These are phyloP conservation scores for Kewa caespitosa DNA, from an alignment of 179 eudicot species.

Conservation along the genomic window DNA sequence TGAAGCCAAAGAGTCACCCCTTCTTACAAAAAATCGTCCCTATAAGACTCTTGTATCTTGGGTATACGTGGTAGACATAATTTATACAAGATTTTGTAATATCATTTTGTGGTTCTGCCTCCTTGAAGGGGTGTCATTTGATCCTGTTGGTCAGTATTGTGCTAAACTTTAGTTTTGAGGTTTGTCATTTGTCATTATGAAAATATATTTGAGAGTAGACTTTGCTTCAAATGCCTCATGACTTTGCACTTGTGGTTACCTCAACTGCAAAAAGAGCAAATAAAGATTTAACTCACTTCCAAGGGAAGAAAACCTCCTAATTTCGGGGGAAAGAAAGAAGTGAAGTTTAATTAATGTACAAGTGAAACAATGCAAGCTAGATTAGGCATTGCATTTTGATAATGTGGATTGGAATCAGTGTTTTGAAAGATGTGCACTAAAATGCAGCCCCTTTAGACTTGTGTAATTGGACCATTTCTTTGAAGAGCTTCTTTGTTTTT, in stretches of 20 bases:
- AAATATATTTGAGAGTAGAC: no score
- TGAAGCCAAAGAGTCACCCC: no score
- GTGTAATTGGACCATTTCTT: conserved; percentile 6
- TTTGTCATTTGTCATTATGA: no score
- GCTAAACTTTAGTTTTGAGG: no score
- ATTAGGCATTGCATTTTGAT: neutral
- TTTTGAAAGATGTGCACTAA: conserved; percentile 32
- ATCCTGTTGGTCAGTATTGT: no score
- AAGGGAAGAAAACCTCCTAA: conserved; percentile 35
- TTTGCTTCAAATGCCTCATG: no score
- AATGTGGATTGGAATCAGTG: conserved; percentile 13
- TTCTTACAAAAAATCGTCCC: no score
- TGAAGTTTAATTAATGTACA: conserved; percentile 14
- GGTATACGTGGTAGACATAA: no score
- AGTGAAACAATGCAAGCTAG: conserved; percentile 15
- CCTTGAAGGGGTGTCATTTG: no score
- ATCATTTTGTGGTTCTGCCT: conserved; percentile 25
- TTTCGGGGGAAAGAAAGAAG: conserved; percentile 14
- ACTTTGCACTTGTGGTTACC: no score
- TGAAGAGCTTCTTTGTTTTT: neutral
- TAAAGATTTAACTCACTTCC: conserved; percentile 25
- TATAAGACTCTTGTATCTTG: no score
- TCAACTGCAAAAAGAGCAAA: conserved; percentile 14
- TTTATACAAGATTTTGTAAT: no score
- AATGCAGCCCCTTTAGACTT: neutral